These are phyloP conservation scores for Calonectria multiphialidica DNA, from an alignment of 2,329 filamentous ascomycete species.

Conservation along the genomic window DNA sequence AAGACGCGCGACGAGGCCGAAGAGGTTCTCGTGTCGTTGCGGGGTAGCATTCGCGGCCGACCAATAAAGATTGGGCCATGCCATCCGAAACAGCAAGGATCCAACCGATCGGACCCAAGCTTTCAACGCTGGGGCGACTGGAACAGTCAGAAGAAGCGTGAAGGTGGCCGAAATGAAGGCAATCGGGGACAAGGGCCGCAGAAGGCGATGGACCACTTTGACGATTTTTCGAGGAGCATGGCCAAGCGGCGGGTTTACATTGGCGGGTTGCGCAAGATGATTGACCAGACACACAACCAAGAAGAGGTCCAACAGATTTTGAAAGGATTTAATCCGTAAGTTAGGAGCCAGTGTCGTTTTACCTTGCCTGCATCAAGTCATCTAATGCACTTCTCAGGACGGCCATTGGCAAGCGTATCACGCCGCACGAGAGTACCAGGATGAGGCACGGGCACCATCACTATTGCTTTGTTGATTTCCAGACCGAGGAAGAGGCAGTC, in stretches of 20 bases:
- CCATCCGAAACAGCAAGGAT: constrained; percentile 60
- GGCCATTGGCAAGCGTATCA: constrained; percentile 65
- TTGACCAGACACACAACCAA: constrained; percentile 60
- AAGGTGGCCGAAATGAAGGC: constrained; percentile 7
- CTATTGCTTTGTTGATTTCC: constrained; percentile 76
- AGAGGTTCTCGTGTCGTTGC: constrained; percentile 63
- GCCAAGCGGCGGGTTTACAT: constrained; percentile 60
- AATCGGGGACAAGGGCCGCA: constrained; percentile 13
- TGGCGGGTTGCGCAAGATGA: constrained; percentile 62
- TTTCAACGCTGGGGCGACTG: constrained; percentile 61
- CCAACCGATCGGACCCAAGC: constrained; percentile 29
- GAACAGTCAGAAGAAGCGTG: constrained; percentile 39
- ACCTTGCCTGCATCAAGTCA: neutral
- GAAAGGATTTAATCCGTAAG: constrained; percentile 52
- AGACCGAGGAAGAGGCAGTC: constrained; percentile 64
- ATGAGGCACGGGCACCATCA: constrained; percentile 67
- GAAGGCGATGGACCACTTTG: constrained; percentile 44
- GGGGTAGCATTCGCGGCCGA: constrained; percentile 66
- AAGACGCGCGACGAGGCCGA: constrained; percentile 67
- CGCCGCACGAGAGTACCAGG: constrained; percentile 66
- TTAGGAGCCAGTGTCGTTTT: neutral
- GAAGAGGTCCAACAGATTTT: constrained; percentile 61
- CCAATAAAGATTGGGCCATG: constrained; percentile 75
- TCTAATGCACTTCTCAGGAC: neutral
- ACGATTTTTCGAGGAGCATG: constrained; percentile 42